phyloP scores from a whole-genome alignment of 2,329 filamentous ascomycete genomes.

The Colletotrichum eremochloae region DNA sequence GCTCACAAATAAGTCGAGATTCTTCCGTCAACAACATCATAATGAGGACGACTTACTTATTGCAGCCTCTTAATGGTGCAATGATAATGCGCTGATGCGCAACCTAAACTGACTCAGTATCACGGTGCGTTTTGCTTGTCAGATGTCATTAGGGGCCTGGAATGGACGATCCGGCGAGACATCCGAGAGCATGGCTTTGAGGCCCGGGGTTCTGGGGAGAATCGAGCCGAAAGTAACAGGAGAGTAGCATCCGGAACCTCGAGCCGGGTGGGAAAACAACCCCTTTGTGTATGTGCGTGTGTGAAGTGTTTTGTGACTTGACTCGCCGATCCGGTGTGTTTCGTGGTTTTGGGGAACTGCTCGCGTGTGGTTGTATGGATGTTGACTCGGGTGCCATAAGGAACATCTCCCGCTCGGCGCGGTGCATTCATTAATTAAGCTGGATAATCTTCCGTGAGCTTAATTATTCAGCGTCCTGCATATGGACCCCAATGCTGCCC shows the following conservation, averaged over 20 bases:
- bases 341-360: neutral
- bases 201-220: neutral
- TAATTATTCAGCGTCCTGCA: conserved; percentile 4
- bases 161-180: neutral
- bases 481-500: neutral
- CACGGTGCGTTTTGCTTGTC: neutral
- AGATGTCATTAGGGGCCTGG: neutral
- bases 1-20: neutral
- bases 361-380: neutral
- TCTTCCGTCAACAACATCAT: neutral
- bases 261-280: neutral
- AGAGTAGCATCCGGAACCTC: neutral
- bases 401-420: neutral
- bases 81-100: neutral
- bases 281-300: neutral
- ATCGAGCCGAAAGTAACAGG: neutral
- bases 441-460: conserved; percentile 11
- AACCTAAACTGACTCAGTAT: neutral
- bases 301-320: neutral
- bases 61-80: neutral
- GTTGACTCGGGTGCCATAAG: neutral
- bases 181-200: neutral
- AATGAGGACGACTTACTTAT: neutral
- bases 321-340: neutral
- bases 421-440: neutral